Percentiles rank a stretch among this genome's conserved stretches.
These are phyloP conservation scores for Hamamelis virginiana DNA, from an alignment of 164 flowering plant species.

Conservation along the genomic window DNA sequence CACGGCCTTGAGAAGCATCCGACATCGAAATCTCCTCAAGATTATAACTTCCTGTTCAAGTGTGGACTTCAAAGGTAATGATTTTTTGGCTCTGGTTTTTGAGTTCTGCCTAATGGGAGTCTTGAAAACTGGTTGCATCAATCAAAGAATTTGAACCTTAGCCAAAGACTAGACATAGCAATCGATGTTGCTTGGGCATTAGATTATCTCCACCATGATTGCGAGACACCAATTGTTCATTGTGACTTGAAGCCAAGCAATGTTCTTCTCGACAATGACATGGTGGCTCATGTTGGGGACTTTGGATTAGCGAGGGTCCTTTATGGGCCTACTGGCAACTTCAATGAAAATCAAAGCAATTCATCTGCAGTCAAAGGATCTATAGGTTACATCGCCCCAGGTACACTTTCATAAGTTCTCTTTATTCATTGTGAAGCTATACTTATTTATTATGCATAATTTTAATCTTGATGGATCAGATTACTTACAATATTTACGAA, in stretches of 20 bases:
- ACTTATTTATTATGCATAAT: too few relatives aligned
- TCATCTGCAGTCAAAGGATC: too few relatives aligned
- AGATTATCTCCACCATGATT: constrained; percentile 10
- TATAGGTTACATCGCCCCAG: too few relatives aligned
- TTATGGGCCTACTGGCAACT: too few relatives aligned
- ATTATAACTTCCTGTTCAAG: constrained; percentile 9
- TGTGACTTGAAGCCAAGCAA: constrained; percentile 1
- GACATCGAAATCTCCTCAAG: constrained; percentile 5
- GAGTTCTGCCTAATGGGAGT: constrained; percentile 7
- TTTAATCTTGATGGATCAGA: too few relatives aligned
- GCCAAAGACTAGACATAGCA: background rate
- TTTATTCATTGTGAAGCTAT: too few relatives aligned
- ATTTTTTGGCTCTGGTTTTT: background rate
- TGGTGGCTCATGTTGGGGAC: constrained; percentile 7
- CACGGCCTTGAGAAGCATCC: background rate
- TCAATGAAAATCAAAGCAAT: too few relatives aligned
- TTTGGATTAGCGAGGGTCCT: constrained; percentile 3
- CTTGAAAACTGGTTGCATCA: constrained; percentile 6
- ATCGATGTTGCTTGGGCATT: constrained; percentile 10
- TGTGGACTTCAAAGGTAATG: too few relatives aligned
- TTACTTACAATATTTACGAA: too few relatives aligned
- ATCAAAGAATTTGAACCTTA: background rate
- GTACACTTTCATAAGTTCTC: too few relatives aligned
- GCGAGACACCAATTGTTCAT: background rate
- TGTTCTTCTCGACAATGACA: background rate